Evolutionary conservation across 2,329 filamentous ascomycete species (phyloP), one percentile per base, ranked within the genome.

Genomic region (Pseudonectria foliicola): DNA sequence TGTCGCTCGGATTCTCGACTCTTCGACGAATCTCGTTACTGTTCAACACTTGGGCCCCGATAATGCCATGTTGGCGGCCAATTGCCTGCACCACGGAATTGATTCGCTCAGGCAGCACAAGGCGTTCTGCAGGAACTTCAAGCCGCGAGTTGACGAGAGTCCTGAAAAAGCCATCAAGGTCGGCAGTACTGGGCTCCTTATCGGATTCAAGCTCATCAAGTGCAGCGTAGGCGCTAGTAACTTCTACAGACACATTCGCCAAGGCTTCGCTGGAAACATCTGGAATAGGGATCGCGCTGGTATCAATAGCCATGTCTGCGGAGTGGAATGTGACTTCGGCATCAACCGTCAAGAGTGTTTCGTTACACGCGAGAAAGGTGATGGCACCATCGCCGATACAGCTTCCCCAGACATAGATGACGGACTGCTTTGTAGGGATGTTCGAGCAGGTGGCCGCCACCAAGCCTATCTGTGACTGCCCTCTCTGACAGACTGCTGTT

Each of bases 401-500:
- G 26, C 45, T 44, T 1, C 52, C 52, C 52, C 52, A 55, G 13
- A 55, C 31, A 30, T 50, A 55, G 31, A 48, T 44, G 27, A 55
- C 38, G 0, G 40, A 27, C 14, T 45, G 49, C 10, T 31, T 35
- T 5, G 37, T 43, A 3, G 40, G 38, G 14, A 49, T 33, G 2
- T 49, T 45, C 3, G 40, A 25, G 32, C 52, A 55, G 7, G 43
- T 48, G 8, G 45, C 45, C 6, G 43, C 52, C 16, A 49, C 50
- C 6, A 45, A 29, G 6, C 42, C 52, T 10, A 49, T 44, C 12
- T 44, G 34, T 10, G 40, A 37, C 21, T 43, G 38, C 8, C 39
- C 32, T 3, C 33, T 15, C n/a, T 28, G 33, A 26, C 51, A 54
- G 23, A 54, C 33, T 10, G 33, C 24, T 11, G 40, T 25, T 25